These are phyloP conservation scores for Talaromyces thailandensis DNA, from an alignment of 495 filamentous ascomycete species.

Conservation along the genomic window DNA sequence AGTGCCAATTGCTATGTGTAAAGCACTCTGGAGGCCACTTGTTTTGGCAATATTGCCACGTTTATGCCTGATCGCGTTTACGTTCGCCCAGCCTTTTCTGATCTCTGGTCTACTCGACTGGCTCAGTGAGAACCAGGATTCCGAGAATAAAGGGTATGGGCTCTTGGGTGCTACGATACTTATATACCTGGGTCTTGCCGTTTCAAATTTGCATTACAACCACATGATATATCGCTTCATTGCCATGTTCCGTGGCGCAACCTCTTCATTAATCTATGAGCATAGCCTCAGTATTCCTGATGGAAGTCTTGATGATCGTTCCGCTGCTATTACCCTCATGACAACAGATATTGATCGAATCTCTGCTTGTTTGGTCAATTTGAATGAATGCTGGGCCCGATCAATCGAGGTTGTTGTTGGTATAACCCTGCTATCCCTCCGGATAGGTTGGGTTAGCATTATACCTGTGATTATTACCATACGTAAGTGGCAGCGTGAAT, in stretches of 20 bases:
- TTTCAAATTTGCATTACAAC: conserved; percentile 7
- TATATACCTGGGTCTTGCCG: conserved; percentile 42
- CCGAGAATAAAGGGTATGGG: conserved; percentile 36
- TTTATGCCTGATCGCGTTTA: conserved; percentile 46
- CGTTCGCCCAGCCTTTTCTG: conserved; percentile 55
- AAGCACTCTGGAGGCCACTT: conserved; percentile 37
- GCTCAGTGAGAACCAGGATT: conserved; percentile 25
- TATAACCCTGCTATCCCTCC: conserved; percentile 36
- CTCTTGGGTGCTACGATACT: conserved; percentile 40
- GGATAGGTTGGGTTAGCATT: conserved; percentile 35
- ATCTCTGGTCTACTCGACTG: conserved; percentile 42
- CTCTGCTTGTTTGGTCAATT: conserved; percentile 21
- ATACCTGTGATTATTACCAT: conserved; percentile 35
- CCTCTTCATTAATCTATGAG: conserved; percentile 48
- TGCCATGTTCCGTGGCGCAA: conserved; percentile 49
- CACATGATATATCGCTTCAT: conserved; percentile 19
- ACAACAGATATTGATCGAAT: conserved; percentile 46
- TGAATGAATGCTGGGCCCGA: conserved; percentile 46
- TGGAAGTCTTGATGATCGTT: conserved; percentile 29
- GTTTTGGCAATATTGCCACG: conserved; percentile 42
- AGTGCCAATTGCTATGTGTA: neutral
- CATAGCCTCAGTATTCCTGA: conserved; percentile 33
- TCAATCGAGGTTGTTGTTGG: conserved; percentile 45
- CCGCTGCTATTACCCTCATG: conserved; percentile 45
- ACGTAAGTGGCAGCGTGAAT: conserved; percentile 21